phyloP scores from a whole-genome alignment of 495 filamentous ascomycete species.

The Aspergillus nidulans region DNA sequence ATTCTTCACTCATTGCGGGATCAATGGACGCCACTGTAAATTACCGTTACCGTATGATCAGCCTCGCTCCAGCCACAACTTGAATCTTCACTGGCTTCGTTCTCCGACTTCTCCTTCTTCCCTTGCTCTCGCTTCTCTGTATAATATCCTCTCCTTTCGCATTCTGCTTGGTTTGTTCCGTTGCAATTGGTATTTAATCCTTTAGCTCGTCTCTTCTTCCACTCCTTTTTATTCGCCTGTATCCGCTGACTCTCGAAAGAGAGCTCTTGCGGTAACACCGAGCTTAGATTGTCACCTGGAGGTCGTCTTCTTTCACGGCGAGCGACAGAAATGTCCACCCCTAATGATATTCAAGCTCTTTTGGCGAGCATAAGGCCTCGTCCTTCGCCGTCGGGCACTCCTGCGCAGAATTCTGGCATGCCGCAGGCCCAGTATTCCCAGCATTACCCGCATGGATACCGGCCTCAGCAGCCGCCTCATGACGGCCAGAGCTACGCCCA shows the following conservation, averaged over 20 bases:
- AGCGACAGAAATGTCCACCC: constrained; percentile 50
- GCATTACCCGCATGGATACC: constrained; percentile 33
- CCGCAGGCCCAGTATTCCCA: constrained; percentile 29
- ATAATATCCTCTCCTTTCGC: constrained; percentile 23
- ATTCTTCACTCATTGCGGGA: neutral
- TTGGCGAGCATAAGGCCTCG: constrained; percentile 44
- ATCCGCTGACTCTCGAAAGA: constrained; percentile 34
- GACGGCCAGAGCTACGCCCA: constrained; percentile 37
- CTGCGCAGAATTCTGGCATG: constrained; percentile 32
- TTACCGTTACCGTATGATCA: neutral
- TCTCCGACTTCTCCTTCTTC: constrained; percentile 10
- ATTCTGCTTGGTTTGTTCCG: constrained; percentile 9
- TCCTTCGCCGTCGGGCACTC: constrained; percentile 33
- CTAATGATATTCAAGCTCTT: constrained; percentile 47
- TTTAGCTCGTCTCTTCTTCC: neutral
- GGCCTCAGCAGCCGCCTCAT: constrained; percentile 33
- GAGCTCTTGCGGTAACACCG: constrained; percentile 25
- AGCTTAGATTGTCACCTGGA: constrained; percentile 30
- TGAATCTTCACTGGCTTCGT: constrained; percentile 4
- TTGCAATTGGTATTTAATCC: constrained; percentile 10
- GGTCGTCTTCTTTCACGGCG: constrained; percentile 30
- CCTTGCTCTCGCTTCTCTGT: constrained; percentile 23
- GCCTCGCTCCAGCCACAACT: constrained; percentile 14
- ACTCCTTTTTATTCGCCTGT: constrained; percentile 13
- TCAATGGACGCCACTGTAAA: neutral